A percentile compares a stretch with the other conserved stretches of the same genome.
Conservation (phyloP, 2,329 filamentous ascomycete genomes). For the Aspergillus fumigatus region DNA sequence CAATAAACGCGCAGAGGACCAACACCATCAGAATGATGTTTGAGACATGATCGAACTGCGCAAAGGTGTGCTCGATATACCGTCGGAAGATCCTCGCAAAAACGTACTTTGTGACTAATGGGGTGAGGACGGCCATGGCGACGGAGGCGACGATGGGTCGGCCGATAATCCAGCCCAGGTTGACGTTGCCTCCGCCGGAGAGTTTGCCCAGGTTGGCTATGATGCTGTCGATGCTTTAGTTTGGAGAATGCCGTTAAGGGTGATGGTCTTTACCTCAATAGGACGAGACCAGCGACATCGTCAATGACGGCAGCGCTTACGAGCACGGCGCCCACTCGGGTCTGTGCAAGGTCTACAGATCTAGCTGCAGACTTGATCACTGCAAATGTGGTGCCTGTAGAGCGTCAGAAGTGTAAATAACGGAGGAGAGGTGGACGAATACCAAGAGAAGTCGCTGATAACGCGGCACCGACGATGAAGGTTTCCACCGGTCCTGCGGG, state of each 20-base stretch:
- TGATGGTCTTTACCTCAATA: conserved; percentile 17
- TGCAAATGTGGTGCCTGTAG: conserved; percentile 26
- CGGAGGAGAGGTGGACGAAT: background rate
- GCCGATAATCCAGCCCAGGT: conserved; percentile 36
- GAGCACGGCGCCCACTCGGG: conserved; percentile 42
- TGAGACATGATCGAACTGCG: conserved; percentile 29
- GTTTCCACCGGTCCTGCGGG: conserved; percentile 29
- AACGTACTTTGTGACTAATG: conserved; percentile 35
- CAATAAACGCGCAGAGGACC: conserved; percentile 28
- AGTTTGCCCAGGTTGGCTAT: conserved; percentile 28
- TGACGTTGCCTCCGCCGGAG: conserved; percentile 13
- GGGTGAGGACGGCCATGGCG: conserved; percentile 32
- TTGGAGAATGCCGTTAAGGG: background rate
- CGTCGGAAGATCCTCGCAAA: conserved; percentile 36
- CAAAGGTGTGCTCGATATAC: conserved; percentile 32
- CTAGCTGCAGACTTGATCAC: conserved; percentile 28
- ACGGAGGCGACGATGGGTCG: conserved; percentile 37
- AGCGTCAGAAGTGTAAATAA: background rate
- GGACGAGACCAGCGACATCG: conserved; percentile 44
- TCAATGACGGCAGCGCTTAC: conserved; percentile 47
- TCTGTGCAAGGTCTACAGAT: conserved; percentile 40
- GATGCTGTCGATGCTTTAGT: conserved; percentile 19
- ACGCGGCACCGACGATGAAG: conserved; percentile 27
- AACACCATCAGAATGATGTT: conserved; percentile 34
- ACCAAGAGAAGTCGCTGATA: conserved; percentile 30